phyloP scores from a whole-genome alignment of 2,329 filamentous ascomycete genomes.

The Fragosphaeria purpurea region DNA sequence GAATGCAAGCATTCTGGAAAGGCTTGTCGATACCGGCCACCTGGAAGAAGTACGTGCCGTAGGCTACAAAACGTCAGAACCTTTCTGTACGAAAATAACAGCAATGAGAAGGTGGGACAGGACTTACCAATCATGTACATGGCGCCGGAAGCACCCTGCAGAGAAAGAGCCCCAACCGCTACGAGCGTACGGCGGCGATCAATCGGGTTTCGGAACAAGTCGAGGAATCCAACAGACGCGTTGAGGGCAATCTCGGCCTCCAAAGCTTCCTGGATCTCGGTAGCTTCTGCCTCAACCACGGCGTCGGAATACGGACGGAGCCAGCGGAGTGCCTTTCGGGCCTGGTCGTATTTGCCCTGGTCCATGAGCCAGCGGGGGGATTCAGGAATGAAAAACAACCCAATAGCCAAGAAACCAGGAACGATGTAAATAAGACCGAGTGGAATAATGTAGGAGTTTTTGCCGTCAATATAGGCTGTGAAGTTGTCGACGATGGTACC shows the following conservation, averaged over 20 bases:
- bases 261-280: conserved; percentile 28
- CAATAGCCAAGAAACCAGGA: conserved; percentile 25
- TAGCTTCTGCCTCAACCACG: conserved; percentile 23
- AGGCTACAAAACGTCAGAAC: conserved; percentile 24
- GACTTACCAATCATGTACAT: conserved; percentile 45
- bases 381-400: conserved; percentile 29
- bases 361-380: conserved; percentile 31
- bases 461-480: conserved; percentile 24
- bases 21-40: conserved; percentile 46
- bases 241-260: conserved; percentile 23
- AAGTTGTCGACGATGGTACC: conserved; percentile 43
- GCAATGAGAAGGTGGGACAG: too few relatives aligned
- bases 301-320: conserved; percentile 22
- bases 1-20: conserved; percentile 47
- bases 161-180: conserved; percentile 35
- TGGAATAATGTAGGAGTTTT: conserved; percentile 29
- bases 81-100: neutral
- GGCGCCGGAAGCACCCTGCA: conserved; percentile 43
- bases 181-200: conserved; percentile 41
- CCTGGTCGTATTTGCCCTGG: conserved; percentile 23
- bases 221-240: conserved; percentile 27
- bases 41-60: conserved; percentile 49
- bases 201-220: conserved; percentile 40
- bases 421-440: conserved; percentile 30
- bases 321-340: conserved; percentile 24